Evolutionary conservation across 2,329 filamentous ascomycete species (phyloP).

Genomic region (Penicillium psychrosexuale): DNA sequence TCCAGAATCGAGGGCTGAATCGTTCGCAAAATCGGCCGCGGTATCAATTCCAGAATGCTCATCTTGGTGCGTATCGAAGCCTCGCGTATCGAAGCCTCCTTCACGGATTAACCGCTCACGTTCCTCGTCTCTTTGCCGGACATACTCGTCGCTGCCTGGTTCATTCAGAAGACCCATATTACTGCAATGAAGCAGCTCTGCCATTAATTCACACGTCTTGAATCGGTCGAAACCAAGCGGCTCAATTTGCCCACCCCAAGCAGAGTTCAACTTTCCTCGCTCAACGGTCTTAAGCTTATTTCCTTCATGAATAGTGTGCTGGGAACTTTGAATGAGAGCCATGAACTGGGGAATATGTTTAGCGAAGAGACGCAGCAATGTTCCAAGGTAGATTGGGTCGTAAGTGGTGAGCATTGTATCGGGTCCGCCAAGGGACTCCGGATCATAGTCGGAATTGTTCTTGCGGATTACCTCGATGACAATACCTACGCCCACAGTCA

Average conservation of each 20-base stretch:
- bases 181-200: constrained; percentile 92
- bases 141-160: constrained; percentile 80
- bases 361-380: constrained; percentile 82
- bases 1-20: constrained; percentile 41
- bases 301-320: constrained; percentile 55
- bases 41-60: constrained; percentile 55
- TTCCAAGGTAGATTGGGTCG: constrained; percentile 94
- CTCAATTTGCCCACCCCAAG: constrained; percentile 87
- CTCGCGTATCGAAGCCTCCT: constrained; percentile 65
- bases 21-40: constrained; percentile 43
- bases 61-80: constrained; percentile 52
- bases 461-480: constrained; percentile 98
- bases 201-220: constrained; percentile 99
- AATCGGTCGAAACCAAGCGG: constrained; percentile 95
- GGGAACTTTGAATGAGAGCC: constrained; percentile 76
- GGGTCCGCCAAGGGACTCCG: constrained; percentile 79
- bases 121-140: constrained; percentile 74
- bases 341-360: constrained; percentile 92
- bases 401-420: constrained; percentile 75
- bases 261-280: constrained; percentile 73
- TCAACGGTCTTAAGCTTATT: constrained; percentile 61
- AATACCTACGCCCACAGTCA: constrained; percentile 95
- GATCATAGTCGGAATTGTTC: constrained; percentile 98
- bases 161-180: constrained; percentile 98
- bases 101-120: constrained; percentile 74